A percentile compares a stretch with the other conserved stretches of the same genome.
These are phyloP conservation scores for Coniochaeta sp. DNA, from an alignment of 2,329 filamentous ascomycete genomes.

Conservation along the genomic window DNA sequence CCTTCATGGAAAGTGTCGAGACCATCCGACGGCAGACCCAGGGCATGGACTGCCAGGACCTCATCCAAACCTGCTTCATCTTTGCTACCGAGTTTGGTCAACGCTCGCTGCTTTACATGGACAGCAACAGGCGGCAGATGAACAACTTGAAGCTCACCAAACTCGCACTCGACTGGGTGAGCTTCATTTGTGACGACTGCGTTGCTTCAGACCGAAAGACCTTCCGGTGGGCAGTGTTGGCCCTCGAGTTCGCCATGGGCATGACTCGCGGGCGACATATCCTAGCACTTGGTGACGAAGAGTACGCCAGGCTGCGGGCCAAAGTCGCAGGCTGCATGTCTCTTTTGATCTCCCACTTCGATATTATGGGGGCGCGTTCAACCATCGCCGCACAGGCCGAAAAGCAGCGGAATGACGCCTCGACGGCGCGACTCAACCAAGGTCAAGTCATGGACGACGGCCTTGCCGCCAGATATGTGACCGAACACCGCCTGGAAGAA, in stretches of 20 bases:
- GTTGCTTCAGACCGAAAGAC: conserved; percentile 89
- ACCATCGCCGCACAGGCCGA: conserved; percentile 91
- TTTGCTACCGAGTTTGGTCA: conserved; percentile 99
- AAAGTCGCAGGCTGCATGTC: conserved; percentile 98
- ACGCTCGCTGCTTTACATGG: conserved; percentile 89
- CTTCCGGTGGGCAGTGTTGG: conserved; percentile 94
- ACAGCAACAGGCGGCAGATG: conserved; percentile 90
- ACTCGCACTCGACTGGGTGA: conserved; percentile 91
- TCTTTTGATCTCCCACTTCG: conserved; percentile 93
- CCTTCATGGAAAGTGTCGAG: conserved; percentile 97
- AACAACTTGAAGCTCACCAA: conserved; percentile 95
- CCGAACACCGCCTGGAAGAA: conserved; percentile 66
- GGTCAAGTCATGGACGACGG: conserved; percentile 70
- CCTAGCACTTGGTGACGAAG: conserved; percentile 78
- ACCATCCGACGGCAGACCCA: conserved; percentile 81
- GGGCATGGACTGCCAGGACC: conserved; percentile 82
- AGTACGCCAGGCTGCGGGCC: conserved; percentile 73
- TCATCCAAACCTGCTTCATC: conserved; percentile 96
- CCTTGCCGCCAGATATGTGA: conserved; percentile 71
- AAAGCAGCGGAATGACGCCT: conserved; percentile 76
- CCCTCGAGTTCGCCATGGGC: conserved; percentile 92
- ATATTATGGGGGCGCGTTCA: conserved; percentile 96
- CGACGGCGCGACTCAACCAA: conserved; percentile 71
- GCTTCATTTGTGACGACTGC: conserved; percentile 96
- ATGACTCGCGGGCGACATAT: conserved; percentile 95